Conservation (phyloP, 1,284 basidiomycete species). For the Megacollybia platyphylla region DNA sequence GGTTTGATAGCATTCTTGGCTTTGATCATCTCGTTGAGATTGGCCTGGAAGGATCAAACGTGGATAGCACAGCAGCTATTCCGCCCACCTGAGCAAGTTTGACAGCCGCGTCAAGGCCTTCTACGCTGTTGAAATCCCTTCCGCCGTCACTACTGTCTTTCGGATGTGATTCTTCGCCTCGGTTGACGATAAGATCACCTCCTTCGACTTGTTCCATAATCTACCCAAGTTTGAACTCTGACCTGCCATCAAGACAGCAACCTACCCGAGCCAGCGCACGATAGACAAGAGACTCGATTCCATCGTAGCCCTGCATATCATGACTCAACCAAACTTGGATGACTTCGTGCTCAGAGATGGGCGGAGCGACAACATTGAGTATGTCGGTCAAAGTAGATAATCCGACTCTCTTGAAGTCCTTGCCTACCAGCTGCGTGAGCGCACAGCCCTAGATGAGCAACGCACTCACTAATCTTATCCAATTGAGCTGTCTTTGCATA, state of each 20-base stretch:
- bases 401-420: constrained; percentile 79
- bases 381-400: constrained; percentile 83
- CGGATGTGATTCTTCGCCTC: constrained; percentile 63
- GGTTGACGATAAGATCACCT: constrained; percentile 82
- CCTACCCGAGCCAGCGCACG: constrained; percentile 67
- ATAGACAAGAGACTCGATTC: constrained; percentile 93
- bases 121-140: constrained; percentile 72
- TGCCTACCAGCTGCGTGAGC: constrained; percentile 33
- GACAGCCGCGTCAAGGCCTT: constrained; percentile 74
- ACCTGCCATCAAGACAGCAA: constrained; percentile 4
- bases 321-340: constrained; percentile 93
- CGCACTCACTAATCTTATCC: constrained; percentile 61
- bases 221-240: constrained; percentile 20
- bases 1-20: constrained; percentile 30
- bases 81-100: constrained; percentile 62
- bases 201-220: constrained; percentile 92
- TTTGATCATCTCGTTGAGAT: constrained; percentile 69
- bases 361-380: constrained; percentile 93
- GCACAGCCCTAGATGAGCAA: neutral
- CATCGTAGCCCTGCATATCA: constrained; percentile 94
- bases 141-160: constrained; percentile 33
- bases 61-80: neutral
- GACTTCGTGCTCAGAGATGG: constrained; percentile 96
- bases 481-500: constrained; percentile 71
- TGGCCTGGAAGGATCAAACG: constrained; percentile 36